phyloP scores from a whole-genome alignment of 208 protist species.

The Polymyxa betae region DNA sequence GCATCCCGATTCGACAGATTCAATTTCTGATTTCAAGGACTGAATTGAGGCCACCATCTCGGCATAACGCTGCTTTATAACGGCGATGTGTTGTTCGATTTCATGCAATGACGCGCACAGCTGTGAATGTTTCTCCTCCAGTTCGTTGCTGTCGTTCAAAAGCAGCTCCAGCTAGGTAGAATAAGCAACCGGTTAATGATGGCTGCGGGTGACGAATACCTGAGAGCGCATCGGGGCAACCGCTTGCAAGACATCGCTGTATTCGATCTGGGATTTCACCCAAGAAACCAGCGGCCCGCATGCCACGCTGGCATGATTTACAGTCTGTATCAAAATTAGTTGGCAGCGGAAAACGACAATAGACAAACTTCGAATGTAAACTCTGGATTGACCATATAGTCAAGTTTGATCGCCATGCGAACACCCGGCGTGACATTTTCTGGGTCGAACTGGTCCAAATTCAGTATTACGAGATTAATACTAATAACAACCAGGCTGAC shows the following conservation, averaged over 20 bases:
- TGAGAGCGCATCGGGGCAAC: slow-evolving; percentile 89
- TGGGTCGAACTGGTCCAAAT: slow-evolving; percentile 86
- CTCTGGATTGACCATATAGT: slow-evolving; percentile 84
- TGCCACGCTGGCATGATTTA: slow-evolving; percentile 89
- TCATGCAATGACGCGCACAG: slow-evolving; percentile 66
- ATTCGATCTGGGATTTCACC: slow-evolving; percentile 91
- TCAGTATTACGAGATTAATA: background rate
- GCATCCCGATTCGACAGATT: slow-evolving; percentile 17
- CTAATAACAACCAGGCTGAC: background rate
- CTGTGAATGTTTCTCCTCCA: slow-evolving; percentile 75
- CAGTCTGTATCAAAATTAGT: slow-evolving; percentile 67
- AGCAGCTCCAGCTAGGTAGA: slow-evolving; percentile 70
- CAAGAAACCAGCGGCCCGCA: slow-evolving; percentile 95
- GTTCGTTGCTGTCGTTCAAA: slow-evolving; percentile 76
- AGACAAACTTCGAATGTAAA: slow-evolving; percentile 85
- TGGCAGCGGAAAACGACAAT: background rate
- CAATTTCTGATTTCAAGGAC: slow-evolving; percentile 29
- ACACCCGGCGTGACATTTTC: slow-evolving; percentile 21
- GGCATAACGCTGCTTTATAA: slow-evolving; percentile 82
- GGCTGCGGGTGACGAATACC: slow-evolving; percentile 68
- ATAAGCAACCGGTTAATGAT: background rate
- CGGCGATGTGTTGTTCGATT: slow-evolving; percentile 76
- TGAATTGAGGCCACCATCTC: slow-evolving; percentile 50
- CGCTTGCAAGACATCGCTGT: slow-evolving; percentile 84
- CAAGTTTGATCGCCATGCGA: slow-evolving; percentile 67